Evolutionary conservation across 1,139 yeast genomes (phyloP), one percentile per base, ranked within the genome.

Genomic region (Ashbya aceris): DNA sequence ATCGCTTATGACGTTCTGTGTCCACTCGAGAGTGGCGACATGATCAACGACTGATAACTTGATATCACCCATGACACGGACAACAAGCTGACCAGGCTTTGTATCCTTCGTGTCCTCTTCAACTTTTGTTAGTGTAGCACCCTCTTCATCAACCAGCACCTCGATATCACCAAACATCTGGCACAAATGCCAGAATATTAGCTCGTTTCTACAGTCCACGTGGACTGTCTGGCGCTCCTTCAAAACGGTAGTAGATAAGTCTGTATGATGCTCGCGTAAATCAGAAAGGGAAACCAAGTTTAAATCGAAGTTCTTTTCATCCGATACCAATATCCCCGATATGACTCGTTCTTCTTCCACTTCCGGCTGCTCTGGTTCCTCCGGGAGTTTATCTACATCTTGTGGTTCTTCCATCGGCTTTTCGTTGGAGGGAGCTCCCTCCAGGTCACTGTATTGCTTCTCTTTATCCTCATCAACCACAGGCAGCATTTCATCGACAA

Each of bases 131-230:
- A 42, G 39, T 27, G 62, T 56, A 11, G 58, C 45, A 38, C 57
- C 54, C 29, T 71, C 75, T 41, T 76, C 77, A 52, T 80, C 86
- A 43, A 69, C 70, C n/a, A 81, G 48, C 1, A 84, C 73, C 33
- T 80, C 78, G 10, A 87, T 74, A 54, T 73, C 77, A 1, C 97
- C 97, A 71, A 91, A 91, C 98, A 93, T 91, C 59, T 89, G 97
- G 48, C 83, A 79, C 48, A 91, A 72, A 60, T 91, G 97, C 86
- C 94, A 91, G 49, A 76, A 74, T 47, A 93, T 76, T 46, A 91
- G 69, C 37, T 84, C 83, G 27, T 84, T 74, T 39, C 83, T 85
- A 4, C 96, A 94, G 58, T 81, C 79, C 39, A 93, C 84, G 42
- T 76, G 74, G 28, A 91, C 67, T 11, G 79, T 72, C 58, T 89